phyloP scores from a whole-genome alignment of 2,329 filamentous ascomycete genomes.

The Scedosporium boydii region DNA sequence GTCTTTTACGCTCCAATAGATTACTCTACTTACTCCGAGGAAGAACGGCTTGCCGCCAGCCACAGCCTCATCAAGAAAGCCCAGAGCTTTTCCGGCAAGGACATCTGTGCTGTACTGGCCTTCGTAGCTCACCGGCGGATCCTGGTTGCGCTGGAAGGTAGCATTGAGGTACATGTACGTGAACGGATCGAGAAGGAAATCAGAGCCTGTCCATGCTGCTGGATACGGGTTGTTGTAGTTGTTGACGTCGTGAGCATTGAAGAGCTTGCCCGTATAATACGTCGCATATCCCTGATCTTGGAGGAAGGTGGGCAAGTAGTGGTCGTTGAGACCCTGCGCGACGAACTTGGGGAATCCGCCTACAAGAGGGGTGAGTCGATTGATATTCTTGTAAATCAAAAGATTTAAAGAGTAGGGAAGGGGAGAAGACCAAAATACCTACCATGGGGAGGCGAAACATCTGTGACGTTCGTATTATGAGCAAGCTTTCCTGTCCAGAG shows the following conservation, averaged over 20 bases:
- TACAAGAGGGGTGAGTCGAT: slow-evolving; percentile 8
- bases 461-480: slow-evolving; percentile 56
- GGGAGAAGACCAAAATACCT: slow-evolving; percentile 29
- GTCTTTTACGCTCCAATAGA: too few species aligned
- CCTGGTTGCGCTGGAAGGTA: slow-evolving; percentile 51
- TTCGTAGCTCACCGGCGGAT: slow-evolving; percentile 39
- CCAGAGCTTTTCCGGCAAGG: slow-evolving; percentile 37
- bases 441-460: slow-evolving; percentile 43
- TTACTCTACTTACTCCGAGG: slow-evolving; percentile 22
- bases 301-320: slow-evolving; percentile 41
- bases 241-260: slow-evolving; percentile 36
- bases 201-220: slow-evolving; percentile 46
- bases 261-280: slow-evolving; percentile 46
- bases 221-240: slow-evolving; percentile 43
- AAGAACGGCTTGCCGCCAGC: slow-evolving; percentile 41
- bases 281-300: slow-evolving; percentile 41
- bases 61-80: slow-evolving; percentile 42
- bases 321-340: slow-evolving; percentile 36
- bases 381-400: too few species aligned
- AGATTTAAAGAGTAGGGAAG: too few species aligned
- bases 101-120: slow-evolving; percentile 45
- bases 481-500: slow-evolving; percentile 52
- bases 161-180: slow-evolving; percentile 62
- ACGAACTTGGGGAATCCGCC: slow-evolving; percentile 40
- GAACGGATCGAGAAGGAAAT: slow-evolving; percentile 52